Percentiles rank a stretch among this genome's conserved stretches.
These are phyloP conservation scores for Sugiyamaella neomexicana DNA, from an alignment of 1,139 yeast genomes.

Conservation along the genomic window DNA sequence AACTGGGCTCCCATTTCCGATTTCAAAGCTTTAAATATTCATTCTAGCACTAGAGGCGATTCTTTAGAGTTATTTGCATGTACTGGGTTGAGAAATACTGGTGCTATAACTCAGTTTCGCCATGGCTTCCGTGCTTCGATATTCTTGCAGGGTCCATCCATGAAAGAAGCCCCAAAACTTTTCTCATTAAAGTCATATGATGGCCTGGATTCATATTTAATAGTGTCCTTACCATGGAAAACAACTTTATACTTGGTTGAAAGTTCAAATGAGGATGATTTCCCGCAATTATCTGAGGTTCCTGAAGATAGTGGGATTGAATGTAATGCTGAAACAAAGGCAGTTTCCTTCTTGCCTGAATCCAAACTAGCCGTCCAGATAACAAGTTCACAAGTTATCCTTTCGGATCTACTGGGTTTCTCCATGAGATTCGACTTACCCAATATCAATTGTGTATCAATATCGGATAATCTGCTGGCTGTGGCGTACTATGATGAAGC, in stretches of 20 bases:
- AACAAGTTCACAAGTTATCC: constrained; percentile 2
- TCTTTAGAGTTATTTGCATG: constrained; percentile 50
- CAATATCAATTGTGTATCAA: constrained; percentile 1
- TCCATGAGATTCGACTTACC: neutral
- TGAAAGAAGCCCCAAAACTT: constrained; percentile 29
- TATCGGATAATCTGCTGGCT: constrained; percentile 1
- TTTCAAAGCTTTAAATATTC: constrained; percentile 32
- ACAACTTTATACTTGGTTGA: constrained; percentile 38
- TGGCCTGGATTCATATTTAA: constrained; percentile 33
- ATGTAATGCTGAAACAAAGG: constrained; percentile 23
- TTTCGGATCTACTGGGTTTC: constrained; percentile 5
- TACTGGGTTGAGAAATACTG: constrained; percentile 46
- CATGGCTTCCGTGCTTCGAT: constrained; percentile 44
- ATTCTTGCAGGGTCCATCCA: constrained; percentile 27
- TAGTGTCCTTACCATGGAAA: constrained; percentile 44
- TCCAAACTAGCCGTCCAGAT: constrained; percentile 3
- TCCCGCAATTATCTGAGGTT: constrained; percentile 30
- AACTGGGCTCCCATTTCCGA: constrained; percentile 56
- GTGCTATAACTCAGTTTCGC: constrained; percentile 46
- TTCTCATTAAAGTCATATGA: constrained; percentile 29
- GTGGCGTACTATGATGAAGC: constrained; percentile 5
- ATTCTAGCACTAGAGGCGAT: constrained; percentile 25
- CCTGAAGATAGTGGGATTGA: constrained; percentile 32
- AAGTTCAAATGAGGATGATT: constrained; percentile 35
- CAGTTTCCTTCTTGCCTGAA: constrained; percentile 24